These are phyloP conservation scores for Debaryomyces robertsiae DNA, from an alignment of 1,139 yeast species.

Conservation along the genomic window DNA sequence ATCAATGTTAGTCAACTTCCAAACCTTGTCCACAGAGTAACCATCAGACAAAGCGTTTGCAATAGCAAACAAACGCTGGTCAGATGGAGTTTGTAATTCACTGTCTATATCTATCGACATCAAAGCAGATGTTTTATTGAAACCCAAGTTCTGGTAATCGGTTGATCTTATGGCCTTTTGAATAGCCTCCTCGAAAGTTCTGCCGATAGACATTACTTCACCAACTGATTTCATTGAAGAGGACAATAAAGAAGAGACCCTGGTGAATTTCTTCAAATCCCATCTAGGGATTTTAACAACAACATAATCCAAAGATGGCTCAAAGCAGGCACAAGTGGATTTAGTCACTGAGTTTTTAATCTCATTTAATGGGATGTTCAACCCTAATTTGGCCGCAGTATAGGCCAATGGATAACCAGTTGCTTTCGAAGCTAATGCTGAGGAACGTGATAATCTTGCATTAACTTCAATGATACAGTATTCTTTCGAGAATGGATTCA, in stretches of 20 bases:
- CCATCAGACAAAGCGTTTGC: conserved; percentile 89
- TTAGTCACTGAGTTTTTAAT: conserved; percentile 93
- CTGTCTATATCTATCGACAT: conserved; percentile 89
- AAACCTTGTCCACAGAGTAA: conserved; percentile 88
- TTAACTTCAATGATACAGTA: conserved; percentile 97
- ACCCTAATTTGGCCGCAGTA: conserved; percentile 96
- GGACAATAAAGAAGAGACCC: conserved; percentile 85
- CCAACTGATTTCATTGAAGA: conserved; percentile 99
- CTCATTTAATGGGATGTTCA: conserved; percentile 90
- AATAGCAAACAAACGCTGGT: conserved; percentile 93
- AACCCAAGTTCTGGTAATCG: conserved; percentile 92
- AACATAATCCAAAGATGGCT: conserved; percentile 96
- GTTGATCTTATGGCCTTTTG: conserved; percentile 98
- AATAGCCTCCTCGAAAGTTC: conserved; percentile 97
- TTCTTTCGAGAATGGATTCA: conserved; percentile 91
- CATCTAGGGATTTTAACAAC: conserved; percentile 99
- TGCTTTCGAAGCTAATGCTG: conserved; percentile 98
- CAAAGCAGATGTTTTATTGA: conserved; percentile 82
- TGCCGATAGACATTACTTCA: conserved; percentile 97
- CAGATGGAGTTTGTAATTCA: conserved; percentile 94
- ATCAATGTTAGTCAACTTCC: conserved; percentile 91
- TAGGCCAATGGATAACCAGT: conserved; percentile 98
- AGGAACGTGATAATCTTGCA: conserved; percentile 96
- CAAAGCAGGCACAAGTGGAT: conserved; percentile 95
- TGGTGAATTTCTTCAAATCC: conserved; percentile 95